phyloP scores from a whole-genome alignment of 2,329 filamentous ascomycete species.

The Lasiodiplodia theobromae region DNA sequence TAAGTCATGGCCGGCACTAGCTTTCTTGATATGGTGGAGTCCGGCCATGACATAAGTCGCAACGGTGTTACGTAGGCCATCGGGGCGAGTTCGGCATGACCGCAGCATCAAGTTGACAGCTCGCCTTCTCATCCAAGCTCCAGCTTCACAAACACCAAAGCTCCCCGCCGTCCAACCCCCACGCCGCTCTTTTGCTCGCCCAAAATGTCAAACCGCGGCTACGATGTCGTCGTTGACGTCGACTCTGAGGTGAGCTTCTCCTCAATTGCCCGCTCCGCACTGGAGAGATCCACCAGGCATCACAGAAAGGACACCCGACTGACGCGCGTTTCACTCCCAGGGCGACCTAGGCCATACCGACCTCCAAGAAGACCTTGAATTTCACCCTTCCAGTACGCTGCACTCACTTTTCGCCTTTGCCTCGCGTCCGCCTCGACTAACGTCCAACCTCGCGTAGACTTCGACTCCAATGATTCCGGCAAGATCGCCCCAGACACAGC shows the following conservation, averaged over 20 bases:
- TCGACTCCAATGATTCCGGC: constrained; percentile 65
- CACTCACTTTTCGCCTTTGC: constrained; percentile 21
- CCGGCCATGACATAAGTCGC: background rate
- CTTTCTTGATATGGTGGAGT: background rate
- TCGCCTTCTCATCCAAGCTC: constrained; percentile 28
- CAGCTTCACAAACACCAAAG: constrained; percentile 13
- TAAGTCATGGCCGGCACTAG: background rate
- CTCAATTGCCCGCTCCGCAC: background rate
- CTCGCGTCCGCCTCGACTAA: constrained; percentile 5
- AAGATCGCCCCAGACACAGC: constrained; percentile 54
- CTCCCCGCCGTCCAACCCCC: background rate
- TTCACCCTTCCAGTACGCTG: constrained; percentile 81
- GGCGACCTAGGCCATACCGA: constrained; percentile 98
- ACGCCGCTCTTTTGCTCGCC: background rate
- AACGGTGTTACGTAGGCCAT: constrained; percentile 3
- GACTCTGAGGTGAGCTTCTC: constrained; percentile 79
- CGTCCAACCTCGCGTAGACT: constrained; percentile 58
- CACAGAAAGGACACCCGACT: constrained; percentile 24
- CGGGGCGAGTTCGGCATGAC: constrained; percentile 23
- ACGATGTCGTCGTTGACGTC: constrained; percentile 97
- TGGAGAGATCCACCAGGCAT: background rate
- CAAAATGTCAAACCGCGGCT: constrained; percentile 81
- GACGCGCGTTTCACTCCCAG: constrained; percentile 57
- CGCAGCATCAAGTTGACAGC: constrained; percentile 30
- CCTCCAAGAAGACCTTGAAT: constrained; percentile 98